Base-by-base conservation (phyloP, 148 eudicot genomes). In the Tetragonia tetragonoides region DNA sequence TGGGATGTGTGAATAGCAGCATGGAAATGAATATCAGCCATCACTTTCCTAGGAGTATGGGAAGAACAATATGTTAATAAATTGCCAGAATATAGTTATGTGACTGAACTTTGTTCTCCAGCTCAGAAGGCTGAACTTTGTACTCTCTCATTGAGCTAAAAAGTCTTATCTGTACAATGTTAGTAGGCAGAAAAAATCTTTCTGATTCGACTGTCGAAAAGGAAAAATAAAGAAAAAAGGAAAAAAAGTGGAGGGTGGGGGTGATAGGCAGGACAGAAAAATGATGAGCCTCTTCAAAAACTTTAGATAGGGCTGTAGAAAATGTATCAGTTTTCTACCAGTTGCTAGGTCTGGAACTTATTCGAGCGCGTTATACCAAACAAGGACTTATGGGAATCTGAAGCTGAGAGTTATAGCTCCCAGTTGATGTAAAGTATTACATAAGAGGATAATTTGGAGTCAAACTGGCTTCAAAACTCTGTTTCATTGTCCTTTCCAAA, bases 381-480 rank as follows among this genome's bases (percentile, higher is more conserved):
- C 65, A 66, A 72, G 23, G 8, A 53, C 61, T 39, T 65, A 65
- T 79, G 66, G 71, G 67, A 7, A 20, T 39, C 11, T 66, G 40
- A 65, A 65, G 16, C 23, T 41, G 14, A 64, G 10, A 41, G 28
- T 51, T 23, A 73, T 72, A 64, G 14, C 69, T 47, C 24, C 72
- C 54, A 15, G 40, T 65, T 38, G 10, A 20, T 64, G 77, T 53
- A 64, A 72, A 53, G 3, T 54, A 37, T 47, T 63, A 70, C 54
- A 59, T 14, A 77, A 41, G 6, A 3, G 69, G 60, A 61, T 60
- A 61, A 44, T 16, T 77, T 70, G 74, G 56, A 46, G 68, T 77
- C 74, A 69, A 77, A 77, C 18, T 77, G 12, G 68, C 60, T 59
- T 77, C n/a, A 28, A 42, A 38, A 61, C 47, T 70, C 60, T 60